Percentiles rank a stretch among this genome's conserved stretches.
phyloP scores from a whole-genome alignment of 371 early-diverging fungal species.

The Mucor velutinosus region DNA sequence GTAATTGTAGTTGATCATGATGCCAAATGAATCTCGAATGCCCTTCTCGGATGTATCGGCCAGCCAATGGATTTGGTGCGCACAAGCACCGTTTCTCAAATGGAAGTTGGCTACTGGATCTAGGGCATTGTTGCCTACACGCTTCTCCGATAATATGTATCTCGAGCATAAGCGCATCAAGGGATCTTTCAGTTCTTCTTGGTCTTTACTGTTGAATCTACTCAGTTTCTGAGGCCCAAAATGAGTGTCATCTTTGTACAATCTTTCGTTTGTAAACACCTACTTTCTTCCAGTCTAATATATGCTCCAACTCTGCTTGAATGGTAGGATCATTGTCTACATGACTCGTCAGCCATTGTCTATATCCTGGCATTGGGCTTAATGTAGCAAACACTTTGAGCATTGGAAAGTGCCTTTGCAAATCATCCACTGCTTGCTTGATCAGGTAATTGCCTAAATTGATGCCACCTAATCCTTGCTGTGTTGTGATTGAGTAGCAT shows the following conservation, averaged over 20 bases:
- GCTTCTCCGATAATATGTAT: conserved; percentile 68
- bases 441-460: conserved; percentile 87
- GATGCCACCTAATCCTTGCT: conserved; percentile 78
- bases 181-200: conserved; percentile 53
- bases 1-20: conserved; percentile 91
- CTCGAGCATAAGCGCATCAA: conserved; percentile 70
- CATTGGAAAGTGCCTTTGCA: conserved; percentile 65
- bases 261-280: background rate
- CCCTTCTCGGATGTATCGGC: conserved; percentile 79
- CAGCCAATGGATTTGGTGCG: conserved; percentile 82
- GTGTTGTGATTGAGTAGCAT: conserved; percentile 90
- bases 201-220: conserved; percentile 22
- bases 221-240: conserved; percentile 5
- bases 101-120: conserved; percentile 92
- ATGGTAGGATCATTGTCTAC: background rate
- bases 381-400: conserved; percentile 81
- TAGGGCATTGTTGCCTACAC: conserved; percentile 53
- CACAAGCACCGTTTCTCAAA: conserved; percentile 85
- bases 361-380: conserved; percentile 85
- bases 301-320: conserved; percentile 10
- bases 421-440: conserved; percentile 77
- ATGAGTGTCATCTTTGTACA: no score
- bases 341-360: conserved; percentile 67
- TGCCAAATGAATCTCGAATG: conserved; percentile 76
- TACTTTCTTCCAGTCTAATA: conserved; percentile 27